Evolutionary conservation across 2,329 filamentous ascomycete genomes (phyloP).

Genomic region (Apiospora saccharicola): DNA sequence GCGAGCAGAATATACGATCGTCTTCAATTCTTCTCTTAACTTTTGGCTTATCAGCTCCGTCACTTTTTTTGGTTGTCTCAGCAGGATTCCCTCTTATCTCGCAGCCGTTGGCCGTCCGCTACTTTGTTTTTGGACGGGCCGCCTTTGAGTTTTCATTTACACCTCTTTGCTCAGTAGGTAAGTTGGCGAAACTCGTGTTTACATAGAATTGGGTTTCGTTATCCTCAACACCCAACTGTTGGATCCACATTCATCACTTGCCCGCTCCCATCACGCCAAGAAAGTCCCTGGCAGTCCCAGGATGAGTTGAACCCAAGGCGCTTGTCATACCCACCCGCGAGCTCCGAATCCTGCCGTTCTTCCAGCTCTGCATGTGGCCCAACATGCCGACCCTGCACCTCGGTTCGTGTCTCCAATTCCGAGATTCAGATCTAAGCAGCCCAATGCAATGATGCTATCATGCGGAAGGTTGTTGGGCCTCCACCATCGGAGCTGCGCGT

Average conservation of each 20-base stretch:
- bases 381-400: conserved; percentile 14
- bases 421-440: conserved; percentile 1
- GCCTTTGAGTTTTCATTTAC: not conserved
- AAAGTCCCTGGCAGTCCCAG: conserved; percentile 11
- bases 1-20: not conserved
- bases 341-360: conserved; percentile 19
- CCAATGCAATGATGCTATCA: conserved; percentile 4
- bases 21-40: not conserved
- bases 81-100: not conserved
- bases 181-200: conserved; percentile 10
- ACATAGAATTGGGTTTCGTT: not conserved
- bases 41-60: not conserved
- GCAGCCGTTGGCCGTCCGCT: not conserved
- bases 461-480: conserved; percentile 17
- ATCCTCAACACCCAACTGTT: conserved; percentile 19
- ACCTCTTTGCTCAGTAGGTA: not conserved
- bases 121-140: not conserved
- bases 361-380: conserved; percentile 10
- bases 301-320: not conserved
- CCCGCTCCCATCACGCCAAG: not conserved
- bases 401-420: not conserved
- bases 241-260: not conserved
- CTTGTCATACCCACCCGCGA: not conserved
- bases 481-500: conserved; percentile 13
- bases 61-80: not conserved